Conservation (phyloP, 2,329 filamentous ascomycete genomes). For the Cordyceps javanica region DNA sequence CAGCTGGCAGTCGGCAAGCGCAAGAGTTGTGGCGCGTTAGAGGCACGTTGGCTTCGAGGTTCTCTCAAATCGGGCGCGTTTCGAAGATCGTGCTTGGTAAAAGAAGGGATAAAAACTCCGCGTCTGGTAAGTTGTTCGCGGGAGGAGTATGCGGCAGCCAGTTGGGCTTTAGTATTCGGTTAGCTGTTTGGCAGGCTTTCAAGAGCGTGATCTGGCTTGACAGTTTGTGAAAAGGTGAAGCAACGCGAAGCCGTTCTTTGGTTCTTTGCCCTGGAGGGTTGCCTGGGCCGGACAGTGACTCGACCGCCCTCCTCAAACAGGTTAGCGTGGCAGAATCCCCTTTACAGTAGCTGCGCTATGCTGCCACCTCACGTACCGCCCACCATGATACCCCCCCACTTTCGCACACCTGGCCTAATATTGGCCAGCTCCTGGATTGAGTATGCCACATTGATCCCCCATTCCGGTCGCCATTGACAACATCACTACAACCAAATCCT, state of each 20-base stretch:
- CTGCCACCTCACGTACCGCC: not conserved
- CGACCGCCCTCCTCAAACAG: conserved; percentile 11
- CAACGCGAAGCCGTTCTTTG: not conserved
- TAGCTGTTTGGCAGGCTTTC: not conserved
- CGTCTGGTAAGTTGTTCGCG: not conserved
- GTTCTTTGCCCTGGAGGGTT: not conserved
- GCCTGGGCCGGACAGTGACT: not conserved
- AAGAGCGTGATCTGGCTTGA: not conserved
- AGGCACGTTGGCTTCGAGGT: not conserved
- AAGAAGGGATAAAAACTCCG: not conserved
- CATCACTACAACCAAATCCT: conserved; percentile 18
- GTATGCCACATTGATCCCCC: conserved; percentile 8
- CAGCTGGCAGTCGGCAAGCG: not conserved
- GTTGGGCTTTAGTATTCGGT: not conserved
- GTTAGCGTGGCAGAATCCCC: conserved; percentile 13
- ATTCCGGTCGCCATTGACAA: conserved; percentile 9
- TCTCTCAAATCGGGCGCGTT: not conserved
- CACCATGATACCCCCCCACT: conserved; percentile 11
- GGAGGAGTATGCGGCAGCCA: not conserved
- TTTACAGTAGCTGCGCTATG: not conserved
- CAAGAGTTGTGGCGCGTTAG: too few species aligned
- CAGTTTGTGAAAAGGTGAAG: not conserved
- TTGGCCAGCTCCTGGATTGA: conserved; percentile 16
- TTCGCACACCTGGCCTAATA: conserved; percentile 16
- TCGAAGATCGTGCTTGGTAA: not conserved